Base-by-base conservation (phyloP, 1,284 basidiomycete genomes). In the Leccinum pachyderme region DNA sequence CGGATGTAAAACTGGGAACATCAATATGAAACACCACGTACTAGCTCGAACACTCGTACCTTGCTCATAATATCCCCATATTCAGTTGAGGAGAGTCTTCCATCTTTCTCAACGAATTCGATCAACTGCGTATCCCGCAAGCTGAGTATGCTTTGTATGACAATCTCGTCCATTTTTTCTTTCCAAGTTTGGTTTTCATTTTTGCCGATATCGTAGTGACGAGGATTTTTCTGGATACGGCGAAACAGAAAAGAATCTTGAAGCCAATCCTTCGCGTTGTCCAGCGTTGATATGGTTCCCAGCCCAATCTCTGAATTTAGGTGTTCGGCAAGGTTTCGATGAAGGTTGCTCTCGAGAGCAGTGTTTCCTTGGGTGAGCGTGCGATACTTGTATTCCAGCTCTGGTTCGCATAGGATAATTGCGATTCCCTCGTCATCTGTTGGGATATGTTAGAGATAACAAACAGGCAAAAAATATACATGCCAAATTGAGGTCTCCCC, bases 401-500 rank as follows among this genome's bases (percentile, higher is more conserved):
- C 81, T 25, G 73, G 74, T 69, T 93, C 89, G 61, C 91, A 93
- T 60, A 95, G 72, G 57, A 95, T 91, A 46, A 93, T 78, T 0
- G 89, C 89, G 43, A 86, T 75, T 0, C 88, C 88, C 65, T 89
- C 87, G 56, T 82, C 86, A 68, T 87, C 91, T 93, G 53, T 63
- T 25, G 32, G 11, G n/a, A 47, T 18, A 29, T 41, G 31, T 63
- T 12, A 71, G 33, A 32, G 18, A 27, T 44, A 22, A 45, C 18
- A 41, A 22, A 18, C 12, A 46, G 28, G 45, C 13, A 39, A 27
- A 56, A 47, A 33, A 25, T 37, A 63, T 37, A 24, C 56, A 54
- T 65, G 84, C 93, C 95, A 66, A 92, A 98, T 71, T 98, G 95
- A 13, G 96, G 95, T 22, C 96, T 81, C 6, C 95, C 96, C 78